Conservation (phyloP, 176 grass and related monocot species). For the Paspalum vaginatum region DNA sequence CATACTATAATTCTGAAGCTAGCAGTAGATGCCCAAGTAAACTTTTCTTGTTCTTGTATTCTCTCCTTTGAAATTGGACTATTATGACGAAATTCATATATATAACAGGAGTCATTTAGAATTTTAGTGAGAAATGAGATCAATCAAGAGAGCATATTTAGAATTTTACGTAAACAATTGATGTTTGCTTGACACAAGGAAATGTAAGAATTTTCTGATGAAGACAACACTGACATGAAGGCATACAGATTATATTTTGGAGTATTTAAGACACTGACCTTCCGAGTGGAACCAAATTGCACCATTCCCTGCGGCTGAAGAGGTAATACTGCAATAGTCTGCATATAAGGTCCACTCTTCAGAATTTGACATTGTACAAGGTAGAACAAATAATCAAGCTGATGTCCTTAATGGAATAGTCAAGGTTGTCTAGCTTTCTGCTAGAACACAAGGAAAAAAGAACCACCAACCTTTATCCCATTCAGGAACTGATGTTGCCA, state of each 20-base stretch:
- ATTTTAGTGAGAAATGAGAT: background rate
- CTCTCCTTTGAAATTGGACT: background rate
- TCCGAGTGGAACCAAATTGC: slow-evolving; percentile 77
- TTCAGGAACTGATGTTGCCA: slow-evolving; percentile 81
- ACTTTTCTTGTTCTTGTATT: background rate
- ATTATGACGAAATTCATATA: background rate
- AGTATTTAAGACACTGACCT: slow-evolving; percentile 55
- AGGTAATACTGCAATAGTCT: slow-evolving; percentile 85
- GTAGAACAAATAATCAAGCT: slow-evolving; percentile 13
- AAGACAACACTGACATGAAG: background rate
- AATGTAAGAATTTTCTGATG: background rate
- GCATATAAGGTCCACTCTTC: slow-evolving; percentile 33
- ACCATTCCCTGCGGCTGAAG: slow-evolving; percentile 63
- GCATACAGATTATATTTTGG: background rate
- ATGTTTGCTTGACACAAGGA: background rate
- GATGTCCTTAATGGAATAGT: background rate
- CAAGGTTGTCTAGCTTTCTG: background rate
- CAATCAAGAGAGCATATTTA: slow-evolving; percentile 1
- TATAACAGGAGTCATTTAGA: no score
- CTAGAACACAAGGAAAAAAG: slow-evolving; percentile 31
- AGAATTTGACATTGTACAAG: slow-evolving; percentile 16
- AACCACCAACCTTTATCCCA: slow-evolving; percentile 73
- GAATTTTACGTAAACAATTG: background rate
- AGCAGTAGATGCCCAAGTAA: background rate
- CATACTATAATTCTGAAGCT: background rate